A percentile compares a stretch with the other conserved stretches of the same genome.
phyloP scores from a whole-genome alignment of 306 rosid genomes.

The Quillaja saponaria region DNA sequence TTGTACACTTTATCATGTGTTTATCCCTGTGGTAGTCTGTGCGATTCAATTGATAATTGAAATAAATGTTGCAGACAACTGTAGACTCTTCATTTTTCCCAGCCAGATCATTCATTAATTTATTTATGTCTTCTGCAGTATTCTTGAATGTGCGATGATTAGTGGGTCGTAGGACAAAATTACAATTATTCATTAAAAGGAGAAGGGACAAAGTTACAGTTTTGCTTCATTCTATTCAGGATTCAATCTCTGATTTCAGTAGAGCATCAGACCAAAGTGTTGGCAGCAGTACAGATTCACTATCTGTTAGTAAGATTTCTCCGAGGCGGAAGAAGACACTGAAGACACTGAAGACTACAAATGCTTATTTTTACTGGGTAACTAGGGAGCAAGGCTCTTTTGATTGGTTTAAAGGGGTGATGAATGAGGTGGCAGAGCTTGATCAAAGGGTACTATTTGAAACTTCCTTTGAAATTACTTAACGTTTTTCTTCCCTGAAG shows the following conservation, averaged over 20 bases:
- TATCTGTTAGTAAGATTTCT: constrained; percentile 46
- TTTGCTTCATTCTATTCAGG: constrained; percentile 49
- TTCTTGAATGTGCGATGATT: background rate
- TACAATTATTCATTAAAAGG: no score
- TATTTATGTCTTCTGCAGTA: background rate
- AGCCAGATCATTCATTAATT: no score
- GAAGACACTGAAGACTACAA: constrained; percentile 80
- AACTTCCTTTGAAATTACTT: constrained; percentile 7
- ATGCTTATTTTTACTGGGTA: constrained; percentile 97
- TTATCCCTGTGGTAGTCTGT: no score
- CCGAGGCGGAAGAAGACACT: constrained; percentile 67
- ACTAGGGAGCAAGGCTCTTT: constrained; percentile 99
- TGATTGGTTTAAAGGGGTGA: constrained; percentile 99
- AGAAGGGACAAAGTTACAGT: background rate
- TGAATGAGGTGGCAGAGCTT: constrained; percentile 94
- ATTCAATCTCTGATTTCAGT: constrained; percentile 58
- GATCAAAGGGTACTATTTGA: constrained; percentile 78
- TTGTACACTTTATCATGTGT: background rate
- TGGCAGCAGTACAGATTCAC: constrained; percentile 61
- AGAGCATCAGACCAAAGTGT: constrained; percentile 58
- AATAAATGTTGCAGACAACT: background rate
- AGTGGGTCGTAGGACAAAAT: background rate
- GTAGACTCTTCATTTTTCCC: background rate
- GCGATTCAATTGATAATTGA: no score
- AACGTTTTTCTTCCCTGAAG: background rate